Base-by-base conservation (phyloP, 768 basidiomycete genomes). In the Mycena haematopus region DNA sequence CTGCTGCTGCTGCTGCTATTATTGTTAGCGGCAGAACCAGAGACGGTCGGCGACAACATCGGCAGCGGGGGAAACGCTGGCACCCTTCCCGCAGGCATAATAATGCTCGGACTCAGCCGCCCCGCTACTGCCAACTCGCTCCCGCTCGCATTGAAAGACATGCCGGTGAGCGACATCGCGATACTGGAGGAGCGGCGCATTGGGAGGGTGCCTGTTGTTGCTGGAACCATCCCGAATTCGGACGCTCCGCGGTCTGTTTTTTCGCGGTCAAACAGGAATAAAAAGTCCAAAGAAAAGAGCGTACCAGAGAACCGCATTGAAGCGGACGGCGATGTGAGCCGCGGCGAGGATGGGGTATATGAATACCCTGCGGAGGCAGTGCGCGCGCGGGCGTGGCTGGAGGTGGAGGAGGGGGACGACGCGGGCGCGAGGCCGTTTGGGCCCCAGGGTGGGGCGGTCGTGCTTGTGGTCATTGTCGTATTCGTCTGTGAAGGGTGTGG, bases 101-200 rank as follows among this genome's bases (percentile, higher is more conserved):
- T 60, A 19, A 67, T 57, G 52, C 66, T 67, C 29, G 66, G 66
- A 33, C 66, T 67, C 24, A 67, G 56, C 3, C 66, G 59, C 45
- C 53, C 60, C 10, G 51, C 10, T 25, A 22, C 65, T 11, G 13
- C 13, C 31, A 13, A 40, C 25, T 21, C 33, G 10, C 21, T 31
- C 29, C 29, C 47, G 47, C 51, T 33, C 22, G 63, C 58, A 38
- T 65, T 65, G 53, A 66, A 66, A 47, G 57, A 57, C 62, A 66
- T 66, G 58, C 62, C 59, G 53, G 46, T 62, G 31, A 62, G 25
- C 38, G 60, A 53, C 55, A 61, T 51, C 11, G 60, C 50, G 45
- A 66, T 54, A 21, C 53, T 54, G 7, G 58, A 58, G 35, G 58
- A 54, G 38, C 65, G 56, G 13, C 65, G 60, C n/a, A 50, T 21